phyloP scores from a whole-genome alignment of 805 yeast genomes.

The Yamadazyma takamatsuzukensis region DNA sequence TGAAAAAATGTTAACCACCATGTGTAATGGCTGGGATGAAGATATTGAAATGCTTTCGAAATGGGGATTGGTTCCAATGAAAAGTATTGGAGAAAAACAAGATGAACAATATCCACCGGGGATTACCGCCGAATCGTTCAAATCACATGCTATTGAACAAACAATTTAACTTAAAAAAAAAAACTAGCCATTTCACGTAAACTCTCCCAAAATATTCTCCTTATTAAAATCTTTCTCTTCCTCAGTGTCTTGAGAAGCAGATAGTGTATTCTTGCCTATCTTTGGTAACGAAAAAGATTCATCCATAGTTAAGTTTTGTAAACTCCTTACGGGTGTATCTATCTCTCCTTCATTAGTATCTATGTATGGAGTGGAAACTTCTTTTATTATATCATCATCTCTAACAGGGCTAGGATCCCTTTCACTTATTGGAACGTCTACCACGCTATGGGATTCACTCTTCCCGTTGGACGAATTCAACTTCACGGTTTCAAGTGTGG shows the following conservation, averaged over 20 bases:
- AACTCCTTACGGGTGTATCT: conserved; percentile 1
- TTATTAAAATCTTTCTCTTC: conserved; percentile 1
- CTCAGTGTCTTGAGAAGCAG: conserved; percentile 5
- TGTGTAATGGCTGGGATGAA: conserved; percentile 83
- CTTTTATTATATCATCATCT: conserved; percentile 1
- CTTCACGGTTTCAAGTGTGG: conserved; percentile 10
- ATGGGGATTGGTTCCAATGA: conserved; percentile 68
- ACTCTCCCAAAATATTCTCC: conserved; percentile 7
- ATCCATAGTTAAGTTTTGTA: conserved; percentile 21
- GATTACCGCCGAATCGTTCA: too few species aligned
- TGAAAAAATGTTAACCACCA: conserved; percentile 74
- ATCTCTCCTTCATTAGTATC: neutral
- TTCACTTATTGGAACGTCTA: neutral
- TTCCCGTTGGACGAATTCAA: neutral
- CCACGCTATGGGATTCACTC: conserved; percentile 3
- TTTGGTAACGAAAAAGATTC: conserved; percentile 52
- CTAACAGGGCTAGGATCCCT: conserved; percentile 3
- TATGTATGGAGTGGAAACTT: neutral
- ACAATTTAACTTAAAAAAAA: too few species aligned
- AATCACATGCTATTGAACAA: too few species aligned
- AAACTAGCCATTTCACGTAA: conserved; percentile 3
- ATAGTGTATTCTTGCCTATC: conserved; percentile 20
- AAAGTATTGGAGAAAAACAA: conserved; percentile 30
- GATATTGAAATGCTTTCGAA: conserved; percentile 62
- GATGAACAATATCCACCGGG: too few species aligned